These are phyloP conservation scores for Lolium rigidum DNA, from an alignment of 176 grass and related monocot species.

Conservation along the genomic window DNA sequence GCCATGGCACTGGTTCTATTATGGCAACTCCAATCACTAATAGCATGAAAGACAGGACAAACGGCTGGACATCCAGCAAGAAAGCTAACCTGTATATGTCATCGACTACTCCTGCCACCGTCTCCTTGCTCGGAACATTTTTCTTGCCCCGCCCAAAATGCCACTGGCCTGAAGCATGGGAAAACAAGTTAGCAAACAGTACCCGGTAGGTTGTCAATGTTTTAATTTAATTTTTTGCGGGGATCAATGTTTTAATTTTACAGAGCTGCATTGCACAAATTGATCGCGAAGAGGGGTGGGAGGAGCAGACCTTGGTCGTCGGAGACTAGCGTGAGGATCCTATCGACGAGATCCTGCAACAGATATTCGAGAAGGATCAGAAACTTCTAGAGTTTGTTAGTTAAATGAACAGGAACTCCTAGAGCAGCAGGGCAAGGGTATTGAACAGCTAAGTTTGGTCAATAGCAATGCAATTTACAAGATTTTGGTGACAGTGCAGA, in stretches of 20 bases:
- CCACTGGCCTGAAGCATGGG: constrained; percentile 13
- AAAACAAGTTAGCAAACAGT: neutral
- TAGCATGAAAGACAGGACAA: neutral
- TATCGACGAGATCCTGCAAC: constrained; percentile 62
- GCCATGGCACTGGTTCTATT: constrained; percentile 3
- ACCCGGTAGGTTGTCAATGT: too few species aligned
- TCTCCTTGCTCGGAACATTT: constrained; percentile 47
- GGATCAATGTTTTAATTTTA: neutral
- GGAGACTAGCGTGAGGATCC: constrained; percentile 50
- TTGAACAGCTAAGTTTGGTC: too few species aligned
- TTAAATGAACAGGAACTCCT: neutral
- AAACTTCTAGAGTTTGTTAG: too few species aligned
- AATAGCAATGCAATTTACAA: too few species aligned
- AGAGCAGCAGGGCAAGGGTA: neutral
- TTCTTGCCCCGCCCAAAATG: constrained; percentile 45
- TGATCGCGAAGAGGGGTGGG: accelerated
- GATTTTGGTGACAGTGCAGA: neutral
- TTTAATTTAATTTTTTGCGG: too few species aligned
- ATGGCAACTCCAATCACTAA: neutral
- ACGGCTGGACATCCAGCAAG: neutral
- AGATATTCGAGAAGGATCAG: neutral
- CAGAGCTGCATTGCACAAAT: neutral
- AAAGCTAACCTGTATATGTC: constrained; percentile 58
- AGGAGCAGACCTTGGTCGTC: constrained; percentile 46
- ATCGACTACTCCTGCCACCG: constrained; percentile 57